Evolutionary conservation across 2,329 filamentous ascomycete species (phyloP), one percentile per base, ranked within the genome.

Genomic region (Ascochyta fabae): DNA sequence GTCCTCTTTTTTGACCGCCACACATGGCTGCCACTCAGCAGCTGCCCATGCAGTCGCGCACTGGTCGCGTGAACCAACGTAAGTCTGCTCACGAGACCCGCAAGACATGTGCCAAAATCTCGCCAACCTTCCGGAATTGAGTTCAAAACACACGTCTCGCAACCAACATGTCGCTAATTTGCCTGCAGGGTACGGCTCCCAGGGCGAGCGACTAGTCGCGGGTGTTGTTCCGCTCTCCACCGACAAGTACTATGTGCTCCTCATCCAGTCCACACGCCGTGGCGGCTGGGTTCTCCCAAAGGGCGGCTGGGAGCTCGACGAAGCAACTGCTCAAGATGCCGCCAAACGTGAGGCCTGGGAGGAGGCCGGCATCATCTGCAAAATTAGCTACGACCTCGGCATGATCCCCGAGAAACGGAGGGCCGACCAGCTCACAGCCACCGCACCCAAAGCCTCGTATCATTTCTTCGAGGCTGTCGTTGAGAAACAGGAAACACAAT

Each of bases 261-360:
- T 99, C 66, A 96, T 98, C 69, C 92, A 97, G 80, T 96, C 92
- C 50, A 94, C 91, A 48, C 86, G 91, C 62, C 88, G 92, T 69
- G 91, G 91, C 75, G 91, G 91, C 69, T 99, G 95, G 95, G 95
- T 99, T 39, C 83, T 99, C 56, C 95, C 95, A 58, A 99, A 99
- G 77, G 95, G 95, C 72, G 95, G 95, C 58, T 99, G 95, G 93
- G 95, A 99, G 77, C 89, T 87, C 31, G 95, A 99, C 77, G 95
- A 99, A 79, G 86, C 88, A 59, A 95, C 91, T 61, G 86, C 89
- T 59, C 86, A 94, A 74, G 91, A 95, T 53, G 95, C 95, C 52
- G 86, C 86, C 45, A 89, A 82, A 82, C 83, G 95, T 65, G 95
- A 99, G 78, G 95, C 95, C 58, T 98, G 95, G 95, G 95, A 98